Evolutionary conservation across 768 basidiomycete genomes (phyloP), one percentile per base, ranked within the genome.

Genomic region (Lactarius indigo): DNA sequence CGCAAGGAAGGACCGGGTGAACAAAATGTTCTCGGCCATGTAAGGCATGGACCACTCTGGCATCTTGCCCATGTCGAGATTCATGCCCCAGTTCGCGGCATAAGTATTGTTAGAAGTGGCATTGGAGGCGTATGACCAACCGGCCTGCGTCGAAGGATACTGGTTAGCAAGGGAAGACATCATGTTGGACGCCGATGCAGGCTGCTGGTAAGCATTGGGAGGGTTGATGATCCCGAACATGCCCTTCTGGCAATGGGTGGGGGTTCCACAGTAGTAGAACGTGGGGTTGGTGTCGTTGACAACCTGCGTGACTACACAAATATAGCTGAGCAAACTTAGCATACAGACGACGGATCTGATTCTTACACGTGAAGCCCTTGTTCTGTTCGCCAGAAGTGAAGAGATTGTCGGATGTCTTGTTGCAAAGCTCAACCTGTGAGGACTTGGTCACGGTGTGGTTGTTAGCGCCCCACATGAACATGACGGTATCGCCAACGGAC

Each of bases 151-250:
- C 68, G 83, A 78, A 42, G 89, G 81, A 77, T 81, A 71, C 72
- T 73, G 73, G 47, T 69, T n/a, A 55, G 74, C 71, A 70, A 76
- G 76, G 26, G 76, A 68, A 41, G 79, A 74, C 82, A 89, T 85
- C 81, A 86, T 84, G 59, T 74, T 76, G 59, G 78, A 77, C 23
- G 88, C 80, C 47, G 86, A 86, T 13, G 80, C 75, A 65, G 31
- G 80, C 74, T 62, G 81, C 71, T 56, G 78, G 62, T 78, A 74
- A 35, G 79, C 82, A 75, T 79, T 85, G 31, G 83, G 80, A 20
- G 87, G 85, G 79, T 90, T 89, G 72, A 90, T 86, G 78, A 89
- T 83, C 78, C 89, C 90, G 74, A 91, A 93, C 90, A 93, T 93
- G 72, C 91, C 92, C 82, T 90, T 87, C 74, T 85, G 76, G 75